Base-by-base conservation (phyloP, 352 stramenopile species). In the Phytophthora chlamydospora region DNA sequence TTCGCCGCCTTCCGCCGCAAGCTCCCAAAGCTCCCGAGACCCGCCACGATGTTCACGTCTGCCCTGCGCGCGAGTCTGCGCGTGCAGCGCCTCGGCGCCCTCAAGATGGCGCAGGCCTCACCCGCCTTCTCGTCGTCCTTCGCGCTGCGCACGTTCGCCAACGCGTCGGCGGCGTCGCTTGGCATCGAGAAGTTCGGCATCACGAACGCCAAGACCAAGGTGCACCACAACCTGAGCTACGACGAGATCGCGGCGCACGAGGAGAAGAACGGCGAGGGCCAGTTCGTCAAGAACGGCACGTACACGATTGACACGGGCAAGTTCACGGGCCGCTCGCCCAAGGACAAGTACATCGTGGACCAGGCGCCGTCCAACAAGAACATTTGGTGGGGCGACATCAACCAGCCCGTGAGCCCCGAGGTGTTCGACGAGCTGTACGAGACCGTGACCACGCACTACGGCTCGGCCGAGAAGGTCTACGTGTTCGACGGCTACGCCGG, bases 341-440 rank as follows among this genome's bases (percentile, higher is more conserved):
- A 98, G 83, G 97, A 99, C 85, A 99, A 99, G 81, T 99, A 93
- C 81, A 93, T 99, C 55, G 97, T 99, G 19, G 85, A 98, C 66
- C 94, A 98, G 72, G 71, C 70, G 36, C 88, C 88, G 24, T 95
- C 83, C 44, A 97, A 86, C 45, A 87, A 97, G 59, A 96, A 98
- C 75, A 95, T 99, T 64, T 98, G 97, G 84, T 99, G 97, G 96
- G 96, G 96, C 16, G 84, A 97, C 44, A 93, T 99, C 58, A 99
- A 99, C 83, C 90, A 98, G 58, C 83, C 92, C 32, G 97, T 97
- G 38, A 92, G 68, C 38, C 62, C 89, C 6, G 85, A 98, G 59
- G 91, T 98, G 17, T 99, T 98, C 68, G 90, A 99, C 44, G 93
- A 98, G 65, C 70, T 99, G 1, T 97, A 98, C 78, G 80, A 96